Evolutionary conservation across 2,329 filamentous ascomycete genomes (phyloP).

Genomic region (Magnaporthales sp.): DNA sequence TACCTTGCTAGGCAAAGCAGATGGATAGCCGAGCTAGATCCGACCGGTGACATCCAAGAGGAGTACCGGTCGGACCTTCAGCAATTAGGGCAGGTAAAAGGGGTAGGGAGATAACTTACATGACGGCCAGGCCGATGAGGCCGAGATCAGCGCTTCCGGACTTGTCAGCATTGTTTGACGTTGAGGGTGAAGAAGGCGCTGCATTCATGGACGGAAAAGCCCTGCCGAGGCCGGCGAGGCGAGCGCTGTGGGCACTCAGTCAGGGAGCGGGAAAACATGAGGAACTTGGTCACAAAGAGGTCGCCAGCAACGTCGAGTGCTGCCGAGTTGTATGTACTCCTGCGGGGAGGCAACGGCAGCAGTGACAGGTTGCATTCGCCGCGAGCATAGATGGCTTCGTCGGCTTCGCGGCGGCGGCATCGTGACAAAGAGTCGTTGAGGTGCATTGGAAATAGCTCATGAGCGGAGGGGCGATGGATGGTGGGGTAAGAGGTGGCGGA

Average conservation of each 20-base stretch:
- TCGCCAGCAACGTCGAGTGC: slow-evolving; percentile 8
- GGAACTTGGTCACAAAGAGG: slow-evolving; percentile 2
- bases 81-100: slow-evolving; percentile 2
- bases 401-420: background rate
- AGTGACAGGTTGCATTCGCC: background rate
- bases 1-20: slow-evolving; percentile 5
- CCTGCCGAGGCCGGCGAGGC: slow-evolving; percentile 64
- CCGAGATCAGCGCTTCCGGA: slow-evolving; percentile 72
- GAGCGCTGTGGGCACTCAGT: slow-evolving; percentile 49
- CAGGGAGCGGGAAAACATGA: slow-evolving; percentile 15
- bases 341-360: background rate
- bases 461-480: slow-evolving; percentile 16
- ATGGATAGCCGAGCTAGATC: slow-evolving; percentile 4
- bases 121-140: slow-evolving; percentile 88
- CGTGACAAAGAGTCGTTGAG: background rate
- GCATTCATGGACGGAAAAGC: slow-evolving; percentile 24
- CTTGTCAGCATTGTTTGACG: slow-evolving; percentile 45
- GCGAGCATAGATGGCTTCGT: background rate
- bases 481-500: slow-evolving; percentile 22
- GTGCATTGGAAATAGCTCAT: slow-evolving; percentile 12
- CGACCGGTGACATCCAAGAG: slow-evolving; percentile 2
- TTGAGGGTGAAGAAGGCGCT: slow-evolving; percentile 8
- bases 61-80: background rate
- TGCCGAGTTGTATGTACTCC: background rate
- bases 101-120: slow-evolving; percentile 41